Evolutionary conservation across 768 basidiomycete species (phyloP).

Genomic region (Tylopilus rubrobrunneus): DNA sequence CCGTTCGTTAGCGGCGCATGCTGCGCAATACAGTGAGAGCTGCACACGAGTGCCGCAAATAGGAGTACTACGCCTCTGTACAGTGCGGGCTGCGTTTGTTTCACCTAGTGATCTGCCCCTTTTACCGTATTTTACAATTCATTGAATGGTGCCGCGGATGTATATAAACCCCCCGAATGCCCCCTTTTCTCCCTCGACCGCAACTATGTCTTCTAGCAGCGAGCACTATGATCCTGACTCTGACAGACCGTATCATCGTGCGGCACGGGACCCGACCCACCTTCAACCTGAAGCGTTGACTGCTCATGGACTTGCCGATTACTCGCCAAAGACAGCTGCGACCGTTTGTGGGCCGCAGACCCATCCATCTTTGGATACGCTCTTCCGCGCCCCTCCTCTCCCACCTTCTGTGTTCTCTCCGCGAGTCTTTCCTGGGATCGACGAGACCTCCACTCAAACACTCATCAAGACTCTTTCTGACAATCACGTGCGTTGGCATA

Average conservation of each 20-base stretch:
- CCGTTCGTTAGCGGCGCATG: no score
- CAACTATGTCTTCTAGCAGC: conserved; percentile 11
- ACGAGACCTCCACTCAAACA: conserved; percentile 35
- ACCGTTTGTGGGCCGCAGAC: conserved; percentile 4
- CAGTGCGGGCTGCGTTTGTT: not conserved
- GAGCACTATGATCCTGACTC: conserved; percentile 9
- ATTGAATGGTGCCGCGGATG: not conserved
- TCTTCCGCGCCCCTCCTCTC: conserved; percentile 22
- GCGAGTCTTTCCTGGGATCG: conserved; percentile 32
- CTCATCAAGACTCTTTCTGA: conserved; percentile 42
- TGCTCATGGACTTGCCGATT: conserved; percentile 20
- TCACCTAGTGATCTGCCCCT: not conserved
- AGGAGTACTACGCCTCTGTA: no score
- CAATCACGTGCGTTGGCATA: conserved; percentile 51
- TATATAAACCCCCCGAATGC: not conserved
- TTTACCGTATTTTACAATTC: not conserved
- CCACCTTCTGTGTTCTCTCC: conserved; percentile 35
- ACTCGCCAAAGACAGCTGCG: conserved; percentile 19
- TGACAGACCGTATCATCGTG: conserved; percentile 15
- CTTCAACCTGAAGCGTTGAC: conserved; percentile 14
- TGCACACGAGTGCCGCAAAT: no score
- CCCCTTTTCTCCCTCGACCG: not conserved
- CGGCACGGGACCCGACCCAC: conserved; percentile 18
- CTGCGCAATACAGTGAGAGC: no score
- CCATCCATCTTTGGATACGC: conserved; percentile 13